A percentile compares a stretch with the other conserved stretches of the same genome.
These are phyloP conservation scores for Cyclotella choctawhatcheeana DNA, from an alignment of 108 stramenopile species.

Conservation along the genomic window DNA sequence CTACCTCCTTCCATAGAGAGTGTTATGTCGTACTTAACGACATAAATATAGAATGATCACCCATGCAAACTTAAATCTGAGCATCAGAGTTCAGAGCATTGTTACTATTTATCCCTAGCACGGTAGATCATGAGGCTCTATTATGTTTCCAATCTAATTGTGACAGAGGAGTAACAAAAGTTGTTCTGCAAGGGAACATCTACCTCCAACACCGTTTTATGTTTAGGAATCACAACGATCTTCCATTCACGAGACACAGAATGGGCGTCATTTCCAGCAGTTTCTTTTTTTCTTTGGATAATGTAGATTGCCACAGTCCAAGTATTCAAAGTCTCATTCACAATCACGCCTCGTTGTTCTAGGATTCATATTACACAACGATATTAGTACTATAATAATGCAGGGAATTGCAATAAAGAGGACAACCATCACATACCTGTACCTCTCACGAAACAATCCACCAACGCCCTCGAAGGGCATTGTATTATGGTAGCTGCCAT, in stretches of 20 bases:
- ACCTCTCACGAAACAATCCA: no score
- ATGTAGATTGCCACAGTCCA: constrained; percentile 32
- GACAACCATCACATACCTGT: no score
- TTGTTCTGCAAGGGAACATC: constrained; percentile 14
- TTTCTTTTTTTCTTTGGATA: constrained; percentile 3
- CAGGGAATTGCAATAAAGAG: no score
- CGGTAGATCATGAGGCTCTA: no score
- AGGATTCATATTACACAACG: no score
- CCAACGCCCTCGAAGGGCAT: constrained; percentile 48
- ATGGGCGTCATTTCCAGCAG: neutral
- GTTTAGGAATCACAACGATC: constrained; percentile 39
- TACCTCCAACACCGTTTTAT: constrained; percentile 35
- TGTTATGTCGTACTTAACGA: constrained; percentile 14
- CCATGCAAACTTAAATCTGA: no score
- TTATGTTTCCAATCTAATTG: constrained; percentile 11
- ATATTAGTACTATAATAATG: no score
- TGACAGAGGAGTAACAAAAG: neutral
- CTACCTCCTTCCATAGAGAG: constrained; percentile 34
- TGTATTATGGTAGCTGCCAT: constrained; percentile 36
- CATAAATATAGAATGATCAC: no score
- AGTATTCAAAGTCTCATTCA: constrained; percentile 44
- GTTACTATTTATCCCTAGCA: no score
- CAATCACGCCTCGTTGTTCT: constrained; percentile 27
- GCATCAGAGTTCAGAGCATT: no score
- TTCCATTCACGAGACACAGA: constrained; percentile 17